Evolutionary conservation across 2,329 filamentous ascomycete species (phyloP), one percentile per base, ranked within the genome.

Genomic region (Leptosphaerulina australis): DNA sequence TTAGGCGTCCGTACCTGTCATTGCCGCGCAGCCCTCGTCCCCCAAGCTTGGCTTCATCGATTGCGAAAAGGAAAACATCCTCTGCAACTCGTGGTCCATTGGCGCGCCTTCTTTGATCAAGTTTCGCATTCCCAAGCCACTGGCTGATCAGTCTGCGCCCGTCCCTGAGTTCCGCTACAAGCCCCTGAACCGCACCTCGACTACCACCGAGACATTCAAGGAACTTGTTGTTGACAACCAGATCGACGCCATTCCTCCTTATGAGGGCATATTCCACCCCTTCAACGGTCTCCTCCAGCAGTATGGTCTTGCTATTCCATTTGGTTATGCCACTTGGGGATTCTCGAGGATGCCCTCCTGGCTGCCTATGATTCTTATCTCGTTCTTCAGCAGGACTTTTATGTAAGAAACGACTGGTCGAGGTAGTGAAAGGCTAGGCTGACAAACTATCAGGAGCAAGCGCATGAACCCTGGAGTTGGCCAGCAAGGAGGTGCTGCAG

Each of bases 321-420:
- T 87, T 33, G 89, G 81, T 49, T 91, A 89, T 68, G 60, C 81
- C 41, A 78, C 90, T 61, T 91, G 84, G 83, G 79, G 66, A 22
- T 79, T 87, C 64, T 75, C 78, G 25, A 75, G 78, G 70, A 77
- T 86, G 58, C 84, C 84, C 3, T 84, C 80, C 61, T 93, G 89
- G 89, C 74, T 84, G 46, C 85, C 91, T 67, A 92, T 93, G 89
- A 80, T 93, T 60, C 69, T 83, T 38, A 80, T 93, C 62, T 89
- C 86, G 44, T 85, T 92, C 70, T 66, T 88, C 57, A 90, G 85
- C 79, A 82, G 88, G 68, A 82, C 79, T 50, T 82, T 92, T 73
- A 91, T 92, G 89, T 91, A 77, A 82, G 87, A 45, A 4, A 2
- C n/a, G n/a, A n/a, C n/a, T n/a, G n/a, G n/a, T n/a, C n/a, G n/a